Conservation (phyloP, 768 basidiomycete species). For the Mrakia blollopis region DNA sequence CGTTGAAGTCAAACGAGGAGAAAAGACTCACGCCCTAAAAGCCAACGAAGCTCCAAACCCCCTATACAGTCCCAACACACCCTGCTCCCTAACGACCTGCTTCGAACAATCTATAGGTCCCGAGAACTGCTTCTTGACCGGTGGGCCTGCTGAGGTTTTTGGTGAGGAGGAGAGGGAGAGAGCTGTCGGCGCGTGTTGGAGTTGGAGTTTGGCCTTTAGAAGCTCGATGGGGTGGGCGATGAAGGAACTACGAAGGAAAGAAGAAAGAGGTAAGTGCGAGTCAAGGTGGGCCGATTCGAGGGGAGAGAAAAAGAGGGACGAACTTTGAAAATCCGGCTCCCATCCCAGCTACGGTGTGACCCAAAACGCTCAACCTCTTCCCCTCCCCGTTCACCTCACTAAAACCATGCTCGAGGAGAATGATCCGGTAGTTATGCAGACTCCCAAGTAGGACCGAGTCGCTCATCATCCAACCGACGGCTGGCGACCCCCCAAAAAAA, state of each 20-base stretch:
- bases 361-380: slow-evolving; percentile 38
- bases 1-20: background rate
- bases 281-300: background rate
- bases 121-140: slow-evolving; percentile 54
- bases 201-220: slow-evolving; percentile 57
- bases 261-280: background rate
- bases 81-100: slow-evolving; percentile 60
- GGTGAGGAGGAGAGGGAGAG: slow-evolving; percentile 46
- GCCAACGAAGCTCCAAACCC: slow-evolving; percentile 68
- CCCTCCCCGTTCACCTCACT: slow-evolving; percentile 34
- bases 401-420: slow-evolving; percentile 39
- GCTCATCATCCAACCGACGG: slow-evolving; percentile 44
- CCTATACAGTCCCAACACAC: slow-evolving; percentile 64
- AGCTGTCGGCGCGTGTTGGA: slow-evolving; percentile 39
- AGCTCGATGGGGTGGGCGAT: slow-evolving; percentile 73
- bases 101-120: slow-evolving; percentile 47
- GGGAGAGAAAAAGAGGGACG: slow-evolving; percentile 9
- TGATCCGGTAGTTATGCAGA: slow-evolving; percentile 42
- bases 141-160: slow-evolving; percentile 54
- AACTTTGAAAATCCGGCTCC: slow-evolving; percentile 45
- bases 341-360: slow-evolving; percentile 42
- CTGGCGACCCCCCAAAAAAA: background rate
- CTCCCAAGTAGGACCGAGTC: slow-evolving; percentile 45
- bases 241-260: slow-evolving; percentile 51
- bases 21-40: slow-evolving; percentile 66